Evolutionary conservation across 2,329 filamentous ascomycete genomes (phyloP).

Genomic region (Colletotrichum gloeosporioides): DNA sequence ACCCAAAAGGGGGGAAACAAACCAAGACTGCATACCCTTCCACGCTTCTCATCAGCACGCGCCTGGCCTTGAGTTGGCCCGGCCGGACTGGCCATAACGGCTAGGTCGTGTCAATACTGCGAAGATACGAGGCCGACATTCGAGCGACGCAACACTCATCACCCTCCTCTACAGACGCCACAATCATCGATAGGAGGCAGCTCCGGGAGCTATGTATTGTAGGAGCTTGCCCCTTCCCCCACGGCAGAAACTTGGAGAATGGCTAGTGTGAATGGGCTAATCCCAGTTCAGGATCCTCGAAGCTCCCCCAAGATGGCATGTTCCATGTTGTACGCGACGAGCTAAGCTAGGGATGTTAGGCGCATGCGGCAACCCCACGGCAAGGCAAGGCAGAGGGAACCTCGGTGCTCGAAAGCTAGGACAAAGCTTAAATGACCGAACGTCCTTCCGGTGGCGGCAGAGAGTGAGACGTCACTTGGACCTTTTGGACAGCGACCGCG

Average conservation of each 20-base stretch:
- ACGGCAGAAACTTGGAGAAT: neutral
- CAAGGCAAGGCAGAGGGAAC: neutral
- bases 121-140: neutral
- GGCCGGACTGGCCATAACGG: slow-evolving; percentile 10
- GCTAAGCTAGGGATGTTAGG: neutral
- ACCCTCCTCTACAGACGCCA: neutral
- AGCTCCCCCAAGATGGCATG: neutral
- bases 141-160: neutral
- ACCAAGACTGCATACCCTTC: neutral
- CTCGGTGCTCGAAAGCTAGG: neutral
- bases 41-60: neutral
- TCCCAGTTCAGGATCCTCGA: neutral
- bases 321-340: neutral
- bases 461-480: slow-evolving; percentile 10
- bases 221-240: neutral
- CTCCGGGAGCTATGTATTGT: neutral
- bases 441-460: neutral
- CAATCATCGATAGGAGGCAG: neutral
- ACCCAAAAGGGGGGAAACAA: neutral
- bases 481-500: neutral
- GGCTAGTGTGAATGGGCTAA: neutral
- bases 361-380: neutral
- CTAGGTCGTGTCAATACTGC: neutral
- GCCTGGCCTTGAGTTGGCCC: neutral
- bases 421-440: neutral